A percentile compares a stretch with the other conserved stretches of the same genome.
Conservation (phyloP, 495 filamentous ascomycete species). For the Pseudevernia furfuracea region DNA sequence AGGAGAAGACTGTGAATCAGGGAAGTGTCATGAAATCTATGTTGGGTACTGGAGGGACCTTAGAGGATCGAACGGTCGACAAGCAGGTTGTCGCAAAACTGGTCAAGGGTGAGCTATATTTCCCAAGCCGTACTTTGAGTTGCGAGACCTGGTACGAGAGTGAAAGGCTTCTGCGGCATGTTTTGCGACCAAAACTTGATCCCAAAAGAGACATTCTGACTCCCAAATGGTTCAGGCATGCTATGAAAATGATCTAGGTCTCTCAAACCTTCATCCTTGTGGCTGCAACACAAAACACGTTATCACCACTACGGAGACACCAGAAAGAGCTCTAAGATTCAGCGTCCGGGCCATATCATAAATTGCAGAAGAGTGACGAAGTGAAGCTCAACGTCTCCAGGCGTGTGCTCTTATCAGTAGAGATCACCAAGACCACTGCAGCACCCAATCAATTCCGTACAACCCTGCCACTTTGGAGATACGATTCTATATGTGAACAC, state of each 20-base stretch:
- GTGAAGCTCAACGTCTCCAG: background rate
- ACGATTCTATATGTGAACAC: background rate
- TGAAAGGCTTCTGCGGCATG: too few relatives aligned
- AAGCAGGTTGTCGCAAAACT: constrained; percentile 41
- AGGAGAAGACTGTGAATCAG: constrained; percentile 37
- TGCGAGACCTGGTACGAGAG: background rate
- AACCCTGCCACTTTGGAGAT: background rate
- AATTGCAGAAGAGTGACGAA: background rate
- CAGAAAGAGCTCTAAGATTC: background rate
- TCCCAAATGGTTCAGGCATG: background rate
- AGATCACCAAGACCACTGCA: background rate
- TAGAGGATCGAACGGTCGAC: constrained; percentile 50
- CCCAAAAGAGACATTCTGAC: background rate
- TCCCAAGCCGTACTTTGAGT: background rate
- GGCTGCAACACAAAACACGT: background rate
- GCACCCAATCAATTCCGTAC: background rate
- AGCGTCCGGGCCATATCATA: background rate
- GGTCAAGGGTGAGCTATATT: constrained; percentile 24
- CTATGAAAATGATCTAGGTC: background rate
- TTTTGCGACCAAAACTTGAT: background rate
- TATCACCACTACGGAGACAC: background rate
- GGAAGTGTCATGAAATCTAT: constrained; percentile 44
- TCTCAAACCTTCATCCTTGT: background rate
- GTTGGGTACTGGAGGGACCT: constrained; percentile 39
- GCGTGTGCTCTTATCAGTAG: background rate